phyloP scores from a whole-genome alignment of 441 rosid species.

The Adansonia grandidieri region DNA sequence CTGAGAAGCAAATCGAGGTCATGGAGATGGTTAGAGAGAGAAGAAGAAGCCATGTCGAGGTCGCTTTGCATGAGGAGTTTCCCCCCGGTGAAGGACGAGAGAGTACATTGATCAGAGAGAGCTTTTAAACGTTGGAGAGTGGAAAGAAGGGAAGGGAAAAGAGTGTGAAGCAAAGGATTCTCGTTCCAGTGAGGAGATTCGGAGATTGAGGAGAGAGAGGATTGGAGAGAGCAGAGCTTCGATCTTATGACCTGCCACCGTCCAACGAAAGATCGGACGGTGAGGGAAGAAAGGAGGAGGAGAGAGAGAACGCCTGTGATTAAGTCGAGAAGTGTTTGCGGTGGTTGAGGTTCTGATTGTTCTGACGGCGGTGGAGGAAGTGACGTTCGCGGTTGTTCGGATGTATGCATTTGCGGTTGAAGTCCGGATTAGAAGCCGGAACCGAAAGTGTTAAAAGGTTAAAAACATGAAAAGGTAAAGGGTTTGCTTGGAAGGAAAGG shows the following conservation, averaged over 20 bases:
- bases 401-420: constrained; percentile 41
- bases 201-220: constrained; percentile 57
- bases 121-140: constrained; percentile 75
- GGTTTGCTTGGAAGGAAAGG: constrained; percentile 29
- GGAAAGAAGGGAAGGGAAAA: constrained; percentile 67
- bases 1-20: constrained; percentile 75
- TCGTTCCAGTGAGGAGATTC: constrained; percentile 74
- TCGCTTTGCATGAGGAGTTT: constrained; percentile 87
- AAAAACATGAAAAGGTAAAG: constrained; percentile 23
- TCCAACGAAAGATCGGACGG: constrained; percentile 67
- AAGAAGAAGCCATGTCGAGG: constrained; percentile 72
- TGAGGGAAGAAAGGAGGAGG: constrained; percentile 60
- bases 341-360: constrained; percentile 28
- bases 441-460: neutral
- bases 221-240: constrained; percentile 59
- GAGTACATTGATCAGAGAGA: constrained; percentile 63
- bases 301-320: constrained; percentile 60
- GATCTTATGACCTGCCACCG: constrained; percentile 73
- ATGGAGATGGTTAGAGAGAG: constrained; percentile 59
- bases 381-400: constrained; percentile 32
- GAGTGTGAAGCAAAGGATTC: constrained; percentile 72
- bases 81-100: constrained; percentile 61
- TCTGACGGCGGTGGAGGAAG: constrained; percentile 26
- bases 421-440: constrained; percentile 10
- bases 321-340: constrained; percentile 59